Percentiles rank a stretch among this genome's conserved stretches.
Conservation (phyloP, 257 asterid species). For the Lantana camara region DNA sequence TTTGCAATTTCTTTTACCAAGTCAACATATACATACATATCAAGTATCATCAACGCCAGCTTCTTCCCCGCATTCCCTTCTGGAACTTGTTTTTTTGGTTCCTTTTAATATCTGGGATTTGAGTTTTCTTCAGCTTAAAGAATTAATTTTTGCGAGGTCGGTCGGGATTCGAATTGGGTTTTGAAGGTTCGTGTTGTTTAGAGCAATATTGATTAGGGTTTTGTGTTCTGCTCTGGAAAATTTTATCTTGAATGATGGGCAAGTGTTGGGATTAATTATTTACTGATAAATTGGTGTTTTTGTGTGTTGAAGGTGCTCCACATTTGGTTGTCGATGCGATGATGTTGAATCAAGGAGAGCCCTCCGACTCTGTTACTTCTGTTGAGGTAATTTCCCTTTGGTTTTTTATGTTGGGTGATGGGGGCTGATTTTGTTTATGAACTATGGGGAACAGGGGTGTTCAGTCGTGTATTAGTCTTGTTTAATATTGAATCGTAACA, state of each 20-base stretch:
- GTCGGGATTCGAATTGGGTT: constrained; percentile 28
- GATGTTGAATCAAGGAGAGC: constrained; percentile 82
- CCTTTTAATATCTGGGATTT: constrained; percentile 22
- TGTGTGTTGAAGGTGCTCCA: neutral
- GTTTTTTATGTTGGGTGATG: neutral
- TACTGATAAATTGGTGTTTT: constrained; percentile 13
- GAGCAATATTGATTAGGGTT: constrained; percentile 38
- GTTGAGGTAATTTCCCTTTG: constrained; percentile 55
- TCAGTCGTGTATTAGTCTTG: constrained; percentile 1
- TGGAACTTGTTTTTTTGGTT: neutral
- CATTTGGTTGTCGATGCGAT: constrained; percentile 41
- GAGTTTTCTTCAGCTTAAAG: constrained; percentile 20
- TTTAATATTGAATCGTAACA: constrained; percentile 2
- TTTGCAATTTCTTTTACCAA: constrained; percentile 15
- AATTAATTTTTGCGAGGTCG: constrained; percentile 18
- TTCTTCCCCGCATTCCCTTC: neutral
- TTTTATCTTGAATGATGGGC: constrained; percentile 1
- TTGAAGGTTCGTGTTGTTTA: constrained; percentile 30
- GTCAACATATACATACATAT: constrained; percentile 24
- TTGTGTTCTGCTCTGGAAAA: constrained; percentile 16
- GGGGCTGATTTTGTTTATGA: constrained; percentile 16
- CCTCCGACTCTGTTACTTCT: constrained; percentile 48
- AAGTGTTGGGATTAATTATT: constrained; percentile 1
- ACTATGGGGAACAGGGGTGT: constrained; percentile 8
- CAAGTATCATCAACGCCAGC: neutral